Evolutionary conservation across 306 rosid genomes (phyloP), one percentile per base, ranked within the genome.

Genomic region (Pterocarpus macrocarpus): DNA sequence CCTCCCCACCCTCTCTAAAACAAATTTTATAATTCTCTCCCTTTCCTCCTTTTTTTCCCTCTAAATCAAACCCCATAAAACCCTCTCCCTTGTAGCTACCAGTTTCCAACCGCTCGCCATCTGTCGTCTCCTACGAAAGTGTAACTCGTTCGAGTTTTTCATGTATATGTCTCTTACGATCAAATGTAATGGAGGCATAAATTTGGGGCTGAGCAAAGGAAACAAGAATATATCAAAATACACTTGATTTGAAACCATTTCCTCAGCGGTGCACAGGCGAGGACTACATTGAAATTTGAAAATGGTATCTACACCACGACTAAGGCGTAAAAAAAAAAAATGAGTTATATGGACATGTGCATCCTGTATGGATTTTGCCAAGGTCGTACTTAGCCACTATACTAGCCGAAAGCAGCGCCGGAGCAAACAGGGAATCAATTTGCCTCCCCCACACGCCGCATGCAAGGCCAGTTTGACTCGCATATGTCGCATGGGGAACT

Each of bases 381-480:
- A 65, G 79, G 73, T 45, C 5, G 13, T 45, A 10, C 7, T 45
- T 7, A 1, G 52, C 52, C 52, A 45, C 3, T 53, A 41, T 72
- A 73, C 78, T 36, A 64, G 87, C 88, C 82, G 68, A 72, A 67
- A 41, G 59, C 73, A 66, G 64, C 75, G 71, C 36, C 65, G 73
- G 63, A 79, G 58, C 65, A 71, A 59, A 59, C 44, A 45, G 73
- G 44, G 74, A 36, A 78, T 89, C 80, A 82, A 62, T 71, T 85
- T 81, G 69, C 80, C 84, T 81, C 83, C 22, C 74, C 73, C 81
- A 41, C 82, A 43, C 72, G 65, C 79, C 79, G 91, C 87, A 95
- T 82, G 86, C 89, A 93, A 14, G 93, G 85, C 99, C 99, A 95
- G 76, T 86, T 87, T 30, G 92, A 81, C 75, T 89, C 91, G 49